A percentile compares a stretch with the other conserved stretches of the same genome.
Evolutionary conservation across 306 rosid genomes (phyloP).

Genomic region (Benincasa hispida): DNA sequence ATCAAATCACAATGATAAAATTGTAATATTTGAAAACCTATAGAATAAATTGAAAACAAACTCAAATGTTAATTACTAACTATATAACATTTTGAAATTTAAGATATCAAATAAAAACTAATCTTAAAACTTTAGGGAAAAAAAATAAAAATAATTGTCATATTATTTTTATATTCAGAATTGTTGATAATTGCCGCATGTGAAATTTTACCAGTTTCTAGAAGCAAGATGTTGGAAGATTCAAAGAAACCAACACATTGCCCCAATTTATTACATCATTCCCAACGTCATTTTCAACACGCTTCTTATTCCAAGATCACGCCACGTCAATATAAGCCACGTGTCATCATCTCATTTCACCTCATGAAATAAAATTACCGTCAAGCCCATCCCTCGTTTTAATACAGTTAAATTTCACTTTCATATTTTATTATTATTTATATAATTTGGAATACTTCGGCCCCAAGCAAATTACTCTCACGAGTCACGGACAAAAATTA

Average conservation of each 20-base stretch:
- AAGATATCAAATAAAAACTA: too few relatives aligned
- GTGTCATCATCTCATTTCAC: neutral
- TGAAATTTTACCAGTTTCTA: neutral
- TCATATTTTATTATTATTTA: neutral
- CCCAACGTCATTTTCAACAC: neutral
- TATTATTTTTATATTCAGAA: too few relatives aligned
- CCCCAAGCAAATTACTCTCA: neutral
- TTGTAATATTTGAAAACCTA: too few relatives aligned
- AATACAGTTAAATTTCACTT: neutral
- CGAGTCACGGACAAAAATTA: too few relatives aligned
- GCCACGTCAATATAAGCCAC: neutral
- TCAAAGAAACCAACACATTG: neutral
- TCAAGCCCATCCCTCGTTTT: neutral
- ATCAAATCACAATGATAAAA: too few relatives aligned
- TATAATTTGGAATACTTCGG: neutral
- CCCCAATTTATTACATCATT: neutral
- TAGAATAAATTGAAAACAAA: too few relatives aligned
- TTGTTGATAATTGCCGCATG: too few relatives aligned
- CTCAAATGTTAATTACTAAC: too few relatives aligned
- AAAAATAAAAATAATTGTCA: too few relatives aligned
- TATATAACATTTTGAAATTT: too few relatives aligned
- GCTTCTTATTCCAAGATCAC: neutral
- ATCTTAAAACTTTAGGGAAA: too few relatives aligned
- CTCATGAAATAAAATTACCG: neutral
- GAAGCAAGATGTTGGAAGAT: neutral